These are phyloP conservation scores for Aquilaria malaccensis DNA, from an alignment of 345 rosid species.

Conservation along the genomic window DNA sequence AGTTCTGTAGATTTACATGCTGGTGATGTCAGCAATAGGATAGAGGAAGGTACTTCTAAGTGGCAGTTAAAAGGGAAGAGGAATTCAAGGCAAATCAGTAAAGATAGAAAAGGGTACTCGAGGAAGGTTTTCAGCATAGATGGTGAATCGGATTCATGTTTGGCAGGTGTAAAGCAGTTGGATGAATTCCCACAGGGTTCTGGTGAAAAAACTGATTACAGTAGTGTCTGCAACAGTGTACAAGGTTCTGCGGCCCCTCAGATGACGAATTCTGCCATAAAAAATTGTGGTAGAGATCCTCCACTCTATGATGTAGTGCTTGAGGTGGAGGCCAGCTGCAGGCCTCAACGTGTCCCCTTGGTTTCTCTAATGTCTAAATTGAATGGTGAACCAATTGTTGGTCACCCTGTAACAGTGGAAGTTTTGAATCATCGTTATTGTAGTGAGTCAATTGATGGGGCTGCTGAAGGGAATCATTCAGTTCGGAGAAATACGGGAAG, in stretches of 20 bases:
- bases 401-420: conserved; percentile 72
- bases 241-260: conserved; percentile 30
- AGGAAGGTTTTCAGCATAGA: conserved; percentile 39
- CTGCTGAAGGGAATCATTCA: conserved; percentile 18
- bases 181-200: conserved; percentile 31
- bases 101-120: conserved; percentile 49
- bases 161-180: conserved; percentile 20
- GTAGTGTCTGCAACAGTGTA: conserved; percentile 16
- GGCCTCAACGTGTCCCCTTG: conserved; percentile 69
- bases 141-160: conserved; percentile 31
- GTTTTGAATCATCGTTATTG: conserved; percentile 31
- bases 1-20: conserved; percentile 23
- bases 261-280: conserved; percentile 32
- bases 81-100: conserved; percentile 69
- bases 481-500: conserved; percentile 20
- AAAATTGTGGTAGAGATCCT: conserved; percentile 24
- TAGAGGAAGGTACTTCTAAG: conserved; percentile 63
- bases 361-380: conserved; percentile 84
- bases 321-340: conserved; percentile 63
- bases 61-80: conserved; percentile 97
- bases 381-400: conserved; percentile 77
- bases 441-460: conserved; percentile 19
- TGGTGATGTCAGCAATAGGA: conserved; percentile 38
- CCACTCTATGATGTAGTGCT: conserved; percentile 61
- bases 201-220: conserved; percentile 29